Conservation (phyloP, 208 protist species). For the Hexamita inflata region DNA sequence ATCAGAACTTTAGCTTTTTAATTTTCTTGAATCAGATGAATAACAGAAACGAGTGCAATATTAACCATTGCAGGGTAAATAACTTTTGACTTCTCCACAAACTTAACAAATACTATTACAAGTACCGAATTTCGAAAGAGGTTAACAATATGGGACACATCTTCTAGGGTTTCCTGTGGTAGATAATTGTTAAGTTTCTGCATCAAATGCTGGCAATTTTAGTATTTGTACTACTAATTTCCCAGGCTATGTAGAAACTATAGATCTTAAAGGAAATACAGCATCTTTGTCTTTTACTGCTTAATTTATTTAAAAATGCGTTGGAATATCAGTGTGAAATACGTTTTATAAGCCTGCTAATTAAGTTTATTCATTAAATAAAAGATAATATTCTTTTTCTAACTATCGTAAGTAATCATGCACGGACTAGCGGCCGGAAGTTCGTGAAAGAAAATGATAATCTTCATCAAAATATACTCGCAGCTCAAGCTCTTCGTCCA, state of each 20-base stretch:
- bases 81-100: conserved; percentile 17
- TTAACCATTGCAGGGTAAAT: background rate
- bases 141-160: conserved; percentile 13
- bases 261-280: background rate
- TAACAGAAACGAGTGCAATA: conserved; percentile 25
- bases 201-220: background rate
- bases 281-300: background rate
- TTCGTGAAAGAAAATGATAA: conserved; percentile 6
- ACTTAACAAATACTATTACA: background rate
- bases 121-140: background rate
- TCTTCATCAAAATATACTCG: conserved; percentile 17
- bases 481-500: background rate
- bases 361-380: background rate
- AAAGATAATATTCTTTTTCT: background rate
- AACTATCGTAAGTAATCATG: background rate
- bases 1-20: background rate
- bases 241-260: background rate
- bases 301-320: background rate
- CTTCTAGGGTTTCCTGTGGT: conserved; percentile 10
- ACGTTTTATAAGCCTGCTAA: background rate
- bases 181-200: background rate
- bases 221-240: background rate
- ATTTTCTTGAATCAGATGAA: conserved; percentile 14
- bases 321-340: background rate
- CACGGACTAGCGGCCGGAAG: background rate